These are phyloP conservation scores for Hanseniaspora sp. DNA, from an alignment of 1,139 yeast species.

Conservation along the genomic window DNA sequence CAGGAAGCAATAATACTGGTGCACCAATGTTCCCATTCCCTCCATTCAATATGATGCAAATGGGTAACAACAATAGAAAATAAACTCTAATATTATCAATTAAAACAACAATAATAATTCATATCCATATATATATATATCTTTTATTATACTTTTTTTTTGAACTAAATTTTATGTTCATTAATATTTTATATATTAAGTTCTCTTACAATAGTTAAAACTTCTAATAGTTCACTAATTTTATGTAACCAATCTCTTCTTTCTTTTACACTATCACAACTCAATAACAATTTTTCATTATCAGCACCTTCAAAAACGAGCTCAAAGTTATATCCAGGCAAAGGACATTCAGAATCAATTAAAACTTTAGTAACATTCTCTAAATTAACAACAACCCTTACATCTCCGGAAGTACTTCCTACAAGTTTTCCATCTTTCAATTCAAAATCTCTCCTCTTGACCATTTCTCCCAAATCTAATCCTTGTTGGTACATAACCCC, in stretches of 20 bases:
- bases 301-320: background rate
- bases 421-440: constrained; percentile 1
- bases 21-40: constrained; percentile 12
- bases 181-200: background rate
- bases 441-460: constrained; percentile 10
- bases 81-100: background rate
- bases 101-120: too few relatives aligned
- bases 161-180: too few relatives aligned
- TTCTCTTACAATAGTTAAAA: constrained; percentile 1
- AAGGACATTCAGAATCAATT: constrained; percentile 9
- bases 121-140: too few relatives aligned
- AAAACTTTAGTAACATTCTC: constrained; percentile 5
- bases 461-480: constrained; percentile 5
- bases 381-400: constrained; percentile 1
- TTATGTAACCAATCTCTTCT: constrained; percentile 9
- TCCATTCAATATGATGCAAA: constrained; percentile 15
- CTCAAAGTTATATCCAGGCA: constrained; percentile 11
- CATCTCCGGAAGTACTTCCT: background rate
- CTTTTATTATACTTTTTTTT: too few relatives aligned
- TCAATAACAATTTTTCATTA: background rate
- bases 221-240: constrained; percentile 7
- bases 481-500: constrained; percentile 15
- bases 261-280: constrained; percentile 9
- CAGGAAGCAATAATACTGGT: background rate
- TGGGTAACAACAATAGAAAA: background rate